Evolutionary conservation across 495 filamentous ascomycete genomes (phyloP), one percentile per base, ranked within the genome.

Genomic region (Evansstolkia leycettana): DNA sequence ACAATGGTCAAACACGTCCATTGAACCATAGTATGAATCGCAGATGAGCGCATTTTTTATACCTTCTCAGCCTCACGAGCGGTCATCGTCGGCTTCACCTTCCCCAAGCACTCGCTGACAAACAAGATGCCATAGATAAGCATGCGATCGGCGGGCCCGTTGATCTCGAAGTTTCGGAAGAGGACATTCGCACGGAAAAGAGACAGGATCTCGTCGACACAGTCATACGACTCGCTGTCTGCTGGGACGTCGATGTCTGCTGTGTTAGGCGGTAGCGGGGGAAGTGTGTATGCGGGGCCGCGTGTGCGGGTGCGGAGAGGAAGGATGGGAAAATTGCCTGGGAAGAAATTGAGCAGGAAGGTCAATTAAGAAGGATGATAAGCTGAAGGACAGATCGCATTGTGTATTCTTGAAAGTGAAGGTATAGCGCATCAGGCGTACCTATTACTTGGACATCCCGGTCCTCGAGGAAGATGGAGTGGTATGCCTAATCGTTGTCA

Each of bases 161-260:
- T 87, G 74, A 96, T 94, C 70, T 95, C 92, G 53, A 98, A 98
- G 70, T 98, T 98, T 46, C 92, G 82, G 70, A 98, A 98, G 53
- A 98, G 78, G 27, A 90, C 95, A 67, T 98, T 96, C 55, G 92
- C 89, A 34, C 90, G 84, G 73, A 95, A 98, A 18, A 95, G 75
- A 2, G 75, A 77, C 32, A 98, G 72, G 18, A 88, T 79, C 62
- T 98, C 90, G 61, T 98, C 90, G 7, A 95, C 70, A 36, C 87
- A 78, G 69, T 98, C 90, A 66, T 96, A 96, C 42, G 77, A 81
- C 53, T 90, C 82, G 56, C 73, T 77, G 51, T 87, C 80, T 24
- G 84, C 75, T 56, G 93, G 79, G 42, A 94, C 76, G 31, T 77
- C 76, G 39, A 75, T 55, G 32, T 81, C 76, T 37, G 79, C 76